phyloP scores from a whole-genome alignment of 495 filamentous ascomycete species.

The Hypoxylon lienhwacheense region DNA sequence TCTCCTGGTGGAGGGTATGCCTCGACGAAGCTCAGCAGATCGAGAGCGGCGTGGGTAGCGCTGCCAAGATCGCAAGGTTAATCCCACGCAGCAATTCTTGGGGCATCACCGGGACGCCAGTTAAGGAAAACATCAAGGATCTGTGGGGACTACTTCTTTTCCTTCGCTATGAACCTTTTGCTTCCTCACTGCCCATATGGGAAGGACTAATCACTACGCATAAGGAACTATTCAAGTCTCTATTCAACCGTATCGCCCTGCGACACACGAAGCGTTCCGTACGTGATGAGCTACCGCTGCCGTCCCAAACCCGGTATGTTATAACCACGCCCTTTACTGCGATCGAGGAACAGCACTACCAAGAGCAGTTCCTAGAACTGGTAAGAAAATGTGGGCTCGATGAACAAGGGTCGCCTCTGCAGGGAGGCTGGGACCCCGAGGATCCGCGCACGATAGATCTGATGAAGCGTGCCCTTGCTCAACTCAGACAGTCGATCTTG shows the following conservation, averaged over 20 bases:
- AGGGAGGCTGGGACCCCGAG: slow-evolving; percentile 64
- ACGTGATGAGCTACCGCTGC: slow-evolving; percentile 69
- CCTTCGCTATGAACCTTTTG: slow-evolving; percentile 76
- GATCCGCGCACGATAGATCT: slow-evolving; percentile 57
- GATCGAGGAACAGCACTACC: slow-evolving; percentile 87
- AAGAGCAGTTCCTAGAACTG: slow-evolving; percentile 70
- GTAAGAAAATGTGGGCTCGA: slow-evolving; percentile 67
- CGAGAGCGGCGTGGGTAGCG: slow-evolving; percentile 80
- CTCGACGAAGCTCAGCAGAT: slow-evolving; percentile 97
- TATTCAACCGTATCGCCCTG: slow-evolving; percentile 71
- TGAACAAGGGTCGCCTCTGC: slow-evolving; percentile 60
- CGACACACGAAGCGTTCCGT: slow-evolving; percentile 84
- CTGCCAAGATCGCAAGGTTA: slow-evolving; percentile 74
- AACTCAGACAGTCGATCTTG: slow-evolving; percentile 80
- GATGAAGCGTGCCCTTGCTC: slow-evolving; percentile 59
- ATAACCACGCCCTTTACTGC: slow-evolving; percentile 87
- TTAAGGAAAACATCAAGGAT: slow-evolving; percentile 75
- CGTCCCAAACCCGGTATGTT: slow-evolving; percentile 79
- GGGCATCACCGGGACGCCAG: slow-evolving; percentile 91
- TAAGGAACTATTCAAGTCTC: slow-evolving; percentile 60
- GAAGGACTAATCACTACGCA: slow-evolving; percentile 61
- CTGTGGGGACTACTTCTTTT: slow-evolving; percentile 76
- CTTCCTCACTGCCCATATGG: slow-evolving; percentile 63
- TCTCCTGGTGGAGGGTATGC: slow-evolving; percentile 91
- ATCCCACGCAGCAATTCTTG: slow-evolving; percentile 86